These are phyloP conservation scores for Wickerhamiella siamensis DNA, from an alignment of 805 yeast genomes.

Conservation along the genomic window DNA sequence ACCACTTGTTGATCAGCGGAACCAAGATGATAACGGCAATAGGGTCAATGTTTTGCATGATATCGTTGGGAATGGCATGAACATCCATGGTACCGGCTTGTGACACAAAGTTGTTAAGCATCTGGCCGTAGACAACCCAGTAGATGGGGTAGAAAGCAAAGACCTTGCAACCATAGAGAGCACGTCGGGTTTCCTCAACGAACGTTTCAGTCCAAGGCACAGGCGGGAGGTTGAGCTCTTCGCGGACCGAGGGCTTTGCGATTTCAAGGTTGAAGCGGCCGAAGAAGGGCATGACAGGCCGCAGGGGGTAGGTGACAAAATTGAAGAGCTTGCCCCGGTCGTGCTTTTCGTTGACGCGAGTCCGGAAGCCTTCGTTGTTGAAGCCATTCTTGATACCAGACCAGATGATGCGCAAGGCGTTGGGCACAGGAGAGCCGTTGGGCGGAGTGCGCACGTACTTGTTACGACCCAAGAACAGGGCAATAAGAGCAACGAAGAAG, in stretches of 20 bases:
- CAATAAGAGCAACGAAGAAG: conserved; percentile 44
- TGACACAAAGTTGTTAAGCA: conserved; percentile 56
- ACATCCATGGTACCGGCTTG: conserved; percentile 63
- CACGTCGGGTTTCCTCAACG: conserved; percentile 57
- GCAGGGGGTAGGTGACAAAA: conserved; percentile 7
- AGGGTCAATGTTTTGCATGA: conserved; percentile 63
- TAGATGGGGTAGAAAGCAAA: conserved; percentile 57
- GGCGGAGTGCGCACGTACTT: conserved; percentile 46
- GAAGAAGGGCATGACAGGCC: conserved; percentile 9
- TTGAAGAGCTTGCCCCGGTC: conserved; percentile 6
- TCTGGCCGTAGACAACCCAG: conserved; percentile 63
- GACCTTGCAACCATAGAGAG: conserved; percentile 58
- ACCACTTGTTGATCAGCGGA: conserved; percentile 49
- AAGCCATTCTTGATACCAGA: conserved; percentile 35
- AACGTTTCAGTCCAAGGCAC: conserved; percentile 51
- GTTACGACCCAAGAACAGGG: conserved; percentile 39
- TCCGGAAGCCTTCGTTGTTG: conserved; percentile 8
- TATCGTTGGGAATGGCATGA: conserved; percentile 70
- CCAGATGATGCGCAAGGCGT: conserved; percentile 34
- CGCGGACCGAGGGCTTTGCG: conserved; percentile 44
- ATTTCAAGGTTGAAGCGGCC: conserved; percentile 28
- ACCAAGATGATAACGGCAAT: conserved; percentile 63
- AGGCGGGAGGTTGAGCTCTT: conserved; percentile 28
- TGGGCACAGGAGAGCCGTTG: conserved; percentile 43
- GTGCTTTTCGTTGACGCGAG: not conserved